Base-by-base conservation (phyloP, 495 filamentous ascomycete species). In the Penicillium lagena region DNA sequence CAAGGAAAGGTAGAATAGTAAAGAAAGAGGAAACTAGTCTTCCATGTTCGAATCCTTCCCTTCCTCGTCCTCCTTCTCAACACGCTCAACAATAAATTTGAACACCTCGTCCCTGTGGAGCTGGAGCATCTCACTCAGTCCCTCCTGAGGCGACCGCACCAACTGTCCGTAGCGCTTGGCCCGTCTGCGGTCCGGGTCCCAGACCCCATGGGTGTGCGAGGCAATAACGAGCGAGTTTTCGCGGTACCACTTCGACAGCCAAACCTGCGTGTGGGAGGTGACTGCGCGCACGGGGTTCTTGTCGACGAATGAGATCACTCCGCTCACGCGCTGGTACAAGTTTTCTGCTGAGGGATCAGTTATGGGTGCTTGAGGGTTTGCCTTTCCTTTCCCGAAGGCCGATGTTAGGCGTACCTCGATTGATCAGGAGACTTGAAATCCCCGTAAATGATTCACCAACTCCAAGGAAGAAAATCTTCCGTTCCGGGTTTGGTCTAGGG, bases 391-490 rank as follows among this genome's bases (percentile, higher is more conserved):
- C 7, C n/a, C 36, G 33, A 8, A 11, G 15, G 34, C 4, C 43
- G 12, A 34, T 1, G 8, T 29, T 12, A 32, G 41, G 43, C 68
- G 43, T 65, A 86, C 83, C 79, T 63, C 83, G 67, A 45, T 80
- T 79, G 17, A 80, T 81, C 5, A 90, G 63, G 1, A 90, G 72
- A n/a, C 83, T 70, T 39, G 83, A 80, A 14, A 87, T 71, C 0
- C 82, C 84, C 8, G 81, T 66, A 49, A 86, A 87, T 1, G 85
- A 79, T 47, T 83, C 78, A 9, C 93, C 94, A 2, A 94, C 77
- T 4, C 93, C 91, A 39, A 99, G 66, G 35, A 97, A 73, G 60
- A 91, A 83, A 15, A 97, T 75, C 15, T 89, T 77, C 1, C 82
- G 78, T 1, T 72, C 59, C 7, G 87, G 78, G 47, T 80, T 76